These are phyloP conservation scores for Pelargonium nanum DNA, from an alignment of 345 rosid species.

Conservation along the genomic window DNA sequence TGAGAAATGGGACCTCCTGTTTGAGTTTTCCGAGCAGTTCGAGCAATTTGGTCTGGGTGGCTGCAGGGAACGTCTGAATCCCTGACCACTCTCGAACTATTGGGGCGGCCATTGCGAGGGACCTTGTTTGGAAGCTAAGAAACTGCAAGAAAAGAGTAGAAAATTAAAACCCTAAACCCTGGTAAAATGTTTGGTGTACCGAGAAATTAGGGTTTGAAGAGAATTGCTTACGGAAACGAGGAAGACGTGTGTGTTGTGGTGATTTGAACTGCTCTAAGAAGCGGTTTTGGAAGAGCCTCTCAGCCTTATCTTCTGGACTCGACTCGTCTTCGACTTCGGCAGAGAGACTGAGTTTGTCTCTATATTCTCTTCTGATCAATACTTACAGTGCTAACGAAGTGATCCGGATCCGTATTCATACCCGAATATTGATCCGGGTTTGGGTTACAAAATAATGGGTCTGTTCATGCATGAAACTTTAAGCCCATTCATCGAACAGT, in stretches of 20 bases:
- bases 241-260: background rate
- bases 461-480: no score
- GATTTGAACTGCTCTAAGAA: no score
- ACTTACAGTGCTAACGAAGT: background rate
- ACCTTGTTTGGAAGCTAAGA: background rate
- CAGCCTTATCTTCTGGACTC: background rate
- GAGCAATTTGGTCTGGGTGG: constrained; percentile 59
- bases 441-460: no score
- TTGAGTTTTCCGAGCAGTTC: constrained; percentile 62
- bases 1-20: constrained; percentile 43
- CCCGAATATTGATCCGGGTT: background rate
- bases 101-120: constrained; percentile 25
- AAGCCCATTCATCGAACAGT: no score
- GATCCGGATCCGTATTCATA: background rate
- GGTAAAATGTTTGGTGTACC: background rate
- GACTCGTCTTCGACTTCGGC: background rate
- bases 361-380: background rate
- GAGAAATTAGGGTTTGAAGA: background rate
- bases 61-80: constrained; percentile 70
- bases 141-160: background rate
- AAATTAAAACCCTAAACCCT: background rate
- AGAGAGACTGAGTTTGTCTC: background rate
- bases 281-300: background rate
- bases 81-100: constrained; percentile 66
- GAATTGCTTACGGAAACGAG: background rate